Base-by-base conservation (phyloP, 169 alveolate species). In the Perkinsus marinus region DNA sequence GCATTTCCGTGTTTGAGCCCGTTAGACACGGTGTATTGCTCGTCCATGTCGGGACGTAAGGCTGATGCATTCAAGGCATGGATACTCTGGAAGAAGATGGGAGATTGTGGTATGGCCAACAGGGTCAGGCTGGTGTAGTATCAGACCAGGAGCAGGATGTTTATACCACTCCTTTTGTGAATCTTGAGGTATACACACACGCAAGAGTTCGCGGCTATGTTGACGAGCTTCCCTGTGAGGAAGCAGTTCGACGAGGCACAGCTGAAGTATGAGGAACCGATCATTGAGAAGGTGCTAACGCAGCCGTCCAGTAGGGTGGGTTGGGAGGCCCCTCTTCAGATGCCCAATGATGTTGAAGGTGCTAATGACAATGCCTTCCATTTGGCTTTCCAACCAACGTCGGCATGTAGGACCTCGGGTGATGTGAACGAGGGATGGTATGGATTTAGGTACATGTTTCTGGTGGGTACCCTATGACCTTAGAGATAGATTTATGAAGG, bases 51-150 rank as follows among this genome's bases (percentile, higher is more conserved):
- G 79, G 79, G 79, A 13, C 79, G 79, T 26, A 57, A 57, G 79
- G 79, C 79, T 19, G 79, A 57, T 57, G 79, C 79, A 13, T 57
- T 57, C 34, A 57, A 57, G 79, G 79, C 79, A 36, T 91, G 92
- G 92, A 57, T 89, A 39, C 43, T 57, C 39, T 91, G 92, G 92
- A 91, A 39, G 90, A 91, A 91, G 68, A 38, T 91, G 57, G 92
- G 92, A 7, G 92, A 91, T 39, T 34, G 39, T 10, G 92, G 92
- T 57, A 43, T 39, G 39, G 92, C 92, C 39, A 91, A 91, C 57
- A 89, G 92, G 34, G 92, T 68, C 22, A 89, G 92, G 39, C 90
- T 57, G 90, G 92, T 91, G 92, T 91, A 91, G 79, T 13, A 2
- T 57, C n/a, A n/a, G n/a, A 2, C 34, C 26, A 26, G 7, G 79